Evolutionary conservation across 1,139 yeast species (phyloP).

Genomic region (Geotrichum aggregatum): DNA sequence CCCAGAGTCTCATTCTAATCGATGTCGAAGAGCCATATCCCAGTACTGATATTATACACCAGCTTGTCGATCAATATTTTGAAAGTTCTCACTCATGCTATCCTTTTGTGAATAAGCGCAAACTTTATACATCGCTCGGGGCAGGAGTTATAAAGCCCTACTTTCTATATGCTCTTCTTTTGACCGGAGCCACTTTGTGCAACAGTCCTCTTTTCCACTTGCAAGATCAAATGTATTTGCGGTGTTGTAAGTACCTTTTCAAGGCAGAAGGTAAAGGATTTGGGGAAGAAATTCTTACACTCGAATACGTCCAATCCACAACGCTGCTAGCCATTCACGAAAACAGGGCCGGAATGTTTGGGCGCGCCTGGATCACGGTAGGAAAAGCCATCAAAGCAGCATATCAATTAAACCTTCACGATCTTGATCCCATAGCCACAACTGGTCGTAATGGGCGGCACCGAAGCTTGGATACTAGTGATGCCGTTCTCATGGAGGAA

Average conservation of each 20-base stretch:
- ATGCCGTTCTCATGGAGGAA: constrained; percentile 30
- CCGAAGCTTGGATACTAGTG: constrained; percentile 15
- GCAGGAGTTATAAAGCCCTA: constrained; percentile 26
- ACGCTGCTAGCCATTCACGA: constrained; percentile 31
- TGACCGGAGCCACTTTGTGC: constrained; percentile 29
- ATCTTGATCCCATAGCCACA: constrained; percentile 21
- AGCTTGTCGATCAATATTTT: constrained; percentile 29
- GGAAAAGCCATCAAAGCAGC: constrained; percentile 32
- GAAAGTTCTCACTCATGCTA: constrained; percentile 21
- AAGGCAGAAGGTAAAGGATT: constrained; percentile 23
- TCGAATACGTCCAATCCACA: constrained; percentile 32
- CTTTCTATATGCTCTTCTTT: constrained; percentile 34
- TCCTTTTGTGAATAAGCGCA: constrained; percentile 28
- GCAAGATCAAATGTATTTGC: constrained; percentile 28
- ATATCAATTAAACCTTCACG: constrained; percentile 31
- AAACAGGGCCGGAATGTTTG: constrained; percentile 29
- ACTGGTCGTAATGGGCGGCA: not conserved
- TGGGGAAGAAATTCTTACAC: constrained; percentile 25
- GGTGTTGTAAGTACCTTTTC: constrained; percentile 29
- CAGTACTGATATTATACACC: constrained; percentile 26
- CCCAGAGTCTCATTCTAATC: constrained; percentile 6
- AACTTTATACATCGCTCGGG: constrained; percentile 23
- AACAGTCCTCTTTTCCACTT: constrained; percentile 23
- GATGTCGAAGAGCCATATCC: constrained; percentile 33
- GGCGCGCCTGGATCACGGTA: constrained; percentile 36